A percentile compares a stretch with the other conserved stretches of the same genome.
These are phyloP conservation scores for Bigelowiella natans DNA, from an alignment of 78 protist genomes.

Conservation along the genomic window DNA sequence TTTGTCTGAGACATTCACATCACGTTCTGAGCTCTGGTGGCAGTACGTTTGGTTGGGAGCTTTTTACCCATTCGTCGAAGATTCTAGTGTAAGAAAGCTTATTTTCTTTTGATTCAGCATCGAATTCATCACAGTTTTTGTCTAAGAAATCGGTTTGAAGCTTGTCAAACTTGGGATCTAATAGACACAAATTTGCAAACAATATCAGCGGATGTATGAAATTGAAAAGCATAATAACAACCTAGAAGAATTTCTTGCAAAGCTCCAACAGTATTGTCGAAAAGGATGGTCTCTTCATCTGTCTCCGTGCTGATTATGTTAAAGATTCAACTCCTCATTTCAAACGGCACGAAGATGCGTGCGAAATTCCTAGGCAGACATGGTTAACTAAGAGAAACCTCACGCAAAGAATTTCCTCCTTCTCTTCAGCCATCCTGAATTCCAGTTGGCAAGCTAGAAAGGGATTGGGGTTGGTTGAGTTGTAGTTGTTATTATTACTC, in stretches of 20 bases:
- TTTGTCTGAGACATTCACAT: not conserved
- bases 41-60: not conserved
- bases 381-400: no score
- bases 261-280: not conserved
- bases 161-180: not conserved
- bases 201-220: no score
- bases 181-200: no score
- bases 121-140: not conserved
- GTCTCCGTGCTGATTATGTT: not conserved
- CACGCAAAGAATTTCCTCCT: no score
- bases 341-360: no score
- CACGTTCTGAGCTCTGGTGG: not conserved
- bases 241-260: not conserved
- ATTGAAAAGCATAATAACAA: no score
- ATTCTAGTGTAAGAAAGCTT: not conserved
- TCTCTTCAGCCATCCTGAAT: no score
- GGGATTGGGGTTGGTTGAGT: no score
- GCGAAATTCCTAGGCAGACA: no score
- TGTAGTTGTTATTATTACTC: no score
- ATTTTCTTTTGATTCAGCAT: not conserved
- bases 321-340: no score
- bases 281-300: not conserved
- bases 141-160: not conserved
- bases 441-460: no score
- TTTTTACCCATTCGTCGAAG: not conserved